Evolutionary conservation across 2,329 filamentous ascomycete genomes (phyloP), one percentile per base, ranked within the genome.

Genomic region (Hymenoscyphus fructigenus): DNA sequence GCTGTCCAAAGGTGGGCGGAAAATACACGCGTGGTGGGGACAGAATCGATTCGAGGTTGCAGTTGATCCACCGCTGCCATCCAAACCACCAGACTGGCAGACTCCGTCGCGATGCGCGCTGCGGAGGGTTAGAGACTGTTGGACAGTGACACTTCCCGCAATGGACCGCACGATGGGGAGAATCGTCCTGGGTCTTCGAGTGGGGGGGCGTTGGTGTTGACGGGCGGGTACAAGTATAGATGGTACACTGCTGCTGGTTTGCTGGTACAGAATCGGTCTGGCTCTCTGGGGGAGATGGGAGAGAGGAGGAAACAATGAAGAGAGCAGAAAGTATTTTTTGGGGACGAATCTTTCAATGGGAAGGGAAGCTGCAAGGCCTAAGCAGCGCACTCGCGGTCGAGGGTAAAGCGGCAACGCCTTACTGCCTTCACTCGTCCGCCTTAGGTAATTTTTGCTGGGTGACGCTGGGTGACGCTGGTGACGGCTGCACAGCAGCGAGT

Each of bases 21-120:
- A 70, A 68, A 67, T 71, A 69, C 70, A 72, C 69, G 70, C 69
- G 69, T 62, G 63, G 57, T 60, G 69, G 67, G 67, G 67, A 65
- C 69, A 64, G 60, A 50, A 55, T 66, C 62, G 68, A 67, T 56
- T 66, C 66, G 62, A 65, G 64, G 63, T 65, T 56, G 60, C 56
- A 63, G 60, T 59, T 41, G 67, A 68, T 71, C 65, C 65, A 69
- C 67, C 63, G 60, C 59, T 57, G 26, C 58, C 55, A 59, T 62
- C 38, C 58, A 62, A 50, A 50, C n/a, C 20, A n/a, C 41, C 41
- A 20, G 1, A 47, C 15, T n/a, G 15, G 15, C 17, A 6, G 17
- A 7, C 20, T 50, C n/a, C 44, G 44, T 50, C 17, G 41, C 5
- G 41, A 23, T 50, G n/a, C 20, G 20, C 44, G 44, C n/a, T 23